Conservation (phyloP, 2,329 filamentous ascomycete species). For the Epichloe coenophiala region DNA sequence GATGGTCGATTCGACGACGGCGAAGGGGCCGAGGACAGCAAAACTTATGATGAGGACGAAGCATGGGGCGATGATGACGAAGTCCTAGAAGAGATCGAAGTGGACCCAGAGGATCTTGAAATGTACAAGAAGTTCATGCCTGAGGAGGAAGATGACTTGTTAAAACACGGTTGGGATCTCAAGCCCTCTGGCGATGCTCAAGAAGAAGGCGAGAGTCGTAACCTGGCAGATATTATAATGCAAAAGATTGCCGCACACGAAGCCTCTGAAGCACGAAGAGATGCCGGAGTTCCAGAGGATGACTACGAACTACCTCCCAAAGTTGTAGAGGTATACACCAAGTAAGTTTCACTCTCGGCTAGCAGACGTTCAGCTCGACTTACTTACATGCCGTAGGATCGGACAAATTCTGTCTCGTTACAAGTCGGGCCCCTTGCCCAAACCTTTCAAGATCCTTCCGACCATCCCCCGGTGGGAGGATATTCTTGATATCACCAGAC, state of each 20-base stretch:
- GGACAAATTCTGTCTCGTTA: conserved; percentile 82
- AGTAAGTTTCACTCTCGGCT: conserved; percentile 34
- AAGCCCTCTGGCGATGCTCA: conserved; percentile 33
- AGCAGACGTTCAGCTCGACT: background rate
- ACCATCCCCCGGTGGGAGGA: conserved; percentile 85
- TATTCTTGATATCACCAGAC: conserved; percentile 71
- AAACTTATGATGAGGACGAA: conserved; percentile 42
- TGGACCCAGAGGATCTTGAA: conserved; percentile 79
- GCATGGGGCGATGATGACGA: conserved; percentile 73
- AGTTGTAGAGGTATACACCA: conserved; percentile 86
- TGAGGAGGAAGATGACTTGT: conserved; percentile 55
- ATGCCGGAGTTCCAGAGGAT: conserved; percentile 51
- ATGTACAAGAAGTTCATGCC: conserved; percentile 86
- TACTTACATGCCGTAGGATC: conserved; percentile 38
- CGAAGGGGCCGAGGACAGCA: conserved; percentile 30
- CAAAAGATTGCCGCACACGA: conserved; percentile 91
- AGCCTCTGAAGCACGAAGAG: conserved; percentile 40
- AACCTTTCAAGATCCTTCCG: conserved; percentile 94
- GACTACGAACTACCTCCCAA: conserved; percentile 79
- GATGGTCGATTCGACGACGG: conserved; percentile 57
- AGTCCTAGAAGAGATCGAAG: conserved; percentile 57
- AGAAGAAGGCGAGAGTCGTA: conserved; percentile 44
- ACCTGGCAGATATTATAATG: conserved; percentile 84
- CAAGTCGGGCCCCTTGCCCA: conserved; percentile 91
- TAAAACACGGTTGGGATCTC: conserved; percentile 49